phyloP scores from a whole-genome alignment of 768 basidiomycete species.

The Podaxis pistillaris region DNA sequence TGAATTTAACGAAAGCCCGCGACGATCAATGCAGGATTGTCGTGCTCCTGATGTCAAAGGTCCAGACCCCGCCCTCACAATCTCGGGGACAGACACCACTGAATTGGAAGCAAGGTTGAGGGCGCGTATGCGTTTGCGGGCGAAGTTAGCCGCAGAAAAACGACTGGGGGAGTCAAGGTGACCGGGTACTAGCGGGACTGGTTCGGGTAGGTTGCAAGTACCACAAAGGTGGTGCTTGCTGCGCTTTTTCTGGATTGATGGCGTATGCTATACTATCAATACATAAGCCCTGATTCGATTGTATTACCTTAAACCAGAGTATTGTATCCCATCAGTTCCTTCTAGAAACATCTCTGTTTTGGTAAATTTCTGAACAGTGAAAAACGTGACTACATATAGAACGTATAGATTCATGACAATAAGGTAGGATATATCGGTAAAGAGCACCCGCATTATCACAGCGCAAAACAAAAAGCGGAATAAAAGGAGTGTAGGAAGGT shows the following conservation, averaged over 20 bases:
- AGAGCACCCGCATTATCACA: conserved; percentile 12
- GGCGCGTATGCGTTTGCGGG: conserved; percentile 44
- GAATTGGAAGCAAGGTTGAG: conserved; percentile 45
- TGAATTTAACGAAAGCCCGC: not conserved
- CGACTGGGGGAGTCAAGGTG: conserved; percentile 14
- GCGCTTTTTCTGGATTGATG: not conserved
- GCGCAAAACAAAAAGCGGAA: conserved; percentile 4
- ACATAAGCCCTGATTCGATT: not conserved
- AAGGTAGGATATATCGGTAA: conserved; percentile 10
- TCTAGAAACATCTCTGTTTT: not conserved
- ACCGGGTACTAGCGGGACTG: not conserved
- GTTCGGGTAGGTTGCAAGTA: conserved; percentile 12
- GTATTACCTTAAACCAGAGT: not conserved
- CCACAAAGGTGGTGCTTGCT: conserved; percentile 20
- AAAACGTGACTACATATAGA: conserved; percentile 12
- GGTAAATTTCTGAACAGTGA: not conserved
- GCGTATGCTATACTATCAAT: not conserved
- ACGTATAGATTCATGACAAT: conserved; percentile 10
- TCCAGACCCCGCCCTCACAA: conserved; percentile 16
- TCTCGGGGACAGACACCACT: conserved; percentile 22
- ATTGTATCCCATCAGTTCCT: not conserved
- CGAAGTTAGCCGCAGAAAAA: conserved; percentile 47
- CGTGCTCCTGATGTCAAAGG: conserved; percentile 14
- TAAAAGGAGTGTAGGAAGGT: conserved; percentile 9
- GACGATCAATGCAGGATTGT: conserved; percentile 13